These are phyloP conservation scores for Starmerella scarabaei DNA, from an alignment of 805 yeast genomes.

Conservation along the genomic window DNA sequence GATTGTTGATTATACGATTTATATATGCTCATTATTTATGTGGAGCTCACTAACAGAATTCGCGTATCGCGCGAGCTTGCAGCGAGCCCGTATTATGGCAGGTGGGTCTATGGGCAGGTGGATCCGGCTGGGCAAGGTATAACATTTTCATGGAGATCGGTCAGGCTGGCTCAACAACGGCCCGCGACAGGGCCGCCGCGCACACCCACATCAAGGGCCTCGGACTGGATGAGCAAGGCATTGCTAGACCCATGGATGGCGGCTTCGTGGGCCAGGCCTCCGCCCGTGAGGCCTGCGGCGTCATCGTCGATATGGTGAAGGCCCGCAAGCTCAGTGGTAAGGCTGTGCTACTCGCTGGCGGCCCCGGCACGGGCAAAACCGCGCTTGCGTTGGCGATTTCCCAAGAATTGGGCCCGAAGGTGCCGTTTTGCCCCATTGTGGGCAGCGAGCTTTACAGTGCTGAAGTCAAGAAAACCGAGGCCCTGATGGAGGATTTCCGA, in stretches of 20 bases:
- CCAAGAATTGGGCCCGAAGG: conserved; percentile 92
- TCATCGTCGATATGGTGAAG: conserved; percentile 84
- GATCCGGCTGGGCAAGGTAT: too few relatives aligned
- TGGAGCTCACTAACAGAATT: too few relatives aligned
- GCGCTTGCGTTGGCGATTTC: conserved; percentile 93
- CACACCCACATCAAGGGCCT: conserved; percentile 94
- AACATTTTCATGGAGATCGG: background rate
- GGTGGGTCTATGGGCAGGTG: background rate
- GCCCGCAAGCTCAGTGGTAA: conserved; percentile 88
- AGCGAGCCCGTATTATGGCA: too few relatives aligned
- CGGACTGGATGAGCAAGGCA: conserved; percentile 82
- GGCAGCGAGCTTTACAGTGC: conserved; percentile 89
- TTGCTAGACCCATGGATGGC: conserved; percentile 72
- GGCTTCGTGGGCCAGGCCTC: conserved; percentile 71
- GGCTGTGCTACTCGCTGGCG: conserved; percentile 91
- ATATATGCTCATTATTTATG: too few relatives aligned
- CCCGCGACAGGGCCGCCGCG: conserved; percentile 74
- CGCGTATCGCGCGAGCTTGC: too few relatives aligned
- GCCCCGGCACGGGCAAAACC: conserved; percentile 97
- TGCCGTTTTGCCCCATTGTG: conserved; percentile 94
- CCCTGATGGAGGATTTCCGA: conserved; percentile 90
- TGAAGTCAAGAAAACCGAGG: conserved; percentile 95
- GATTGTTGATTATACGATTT: too few relatives aligned
- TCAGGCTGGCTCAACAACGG: conserved; percentile 22
- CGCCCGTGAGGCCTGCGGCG: conserved; percentile 78